Evolutionary conservation across 768 basidiomycete species (phyloP).

Genomic region (Fomitopsis serialis): DNA sequence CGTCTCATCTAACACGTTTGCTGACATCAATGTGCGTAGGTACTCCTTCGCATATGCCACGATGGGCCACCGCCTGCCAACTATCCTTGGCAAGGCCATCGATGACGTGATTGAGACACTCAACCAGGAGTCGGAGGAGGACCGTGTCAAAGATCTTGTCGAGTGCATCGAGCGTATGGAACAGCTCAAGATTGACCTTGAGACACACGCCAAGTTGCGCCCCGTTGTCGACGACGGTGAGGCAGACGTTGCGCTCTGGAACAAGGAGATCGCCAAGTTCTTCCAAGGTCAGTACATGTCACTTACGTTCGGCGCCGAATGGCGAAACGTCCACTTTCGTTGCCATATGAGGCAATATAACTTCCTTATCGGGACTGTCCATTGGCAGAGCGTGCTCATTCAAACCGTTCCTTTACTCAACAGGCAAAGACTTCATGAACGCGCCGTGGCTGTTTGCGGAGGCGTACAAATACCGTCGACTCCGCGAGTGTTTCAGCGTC

Average conservation of each 20-base stretch:
- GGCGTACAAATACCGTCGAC: constrained; percentile 87
- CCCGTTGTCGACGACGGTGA: constrained; percentile 90
- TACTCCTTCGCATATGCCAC: constrained; percentile 88
- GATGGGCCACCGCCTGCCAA: constrained; percentile 93
- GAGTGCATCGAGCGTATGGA: constrained; percentile 89
- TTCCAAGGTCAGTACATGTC: constrained; percentile 61
- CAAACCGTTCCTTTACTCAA: too few relatives aligned
- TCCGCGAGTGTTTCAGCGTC: constrained; percentile 90
- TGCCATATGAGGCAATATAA: not conserved
- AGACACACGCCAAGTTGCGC: constrained; percentile 75
- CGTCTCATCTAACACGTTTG: not conserved
- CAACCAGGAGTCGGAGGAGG: constrained; percentile 81
- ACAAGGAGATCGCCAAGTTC: constrained; percentile 93
- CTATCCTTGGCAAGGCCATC: constrained; percentile 93
- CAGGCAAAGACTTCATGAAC: constrained; percentile 90
- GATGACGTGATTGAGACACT: constrained; percentile 87
- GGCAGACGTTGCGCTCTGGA: constrained; percentile 92
- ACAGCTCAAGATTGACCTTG: constrained; percentile 80
- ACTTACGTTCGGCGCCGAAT: not conserved
- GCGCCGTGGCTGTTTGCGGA: constrained; percentile 97
- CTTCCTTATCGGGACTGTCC: not conserved
- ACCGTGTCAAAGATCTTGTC: constrained; percentile 78
- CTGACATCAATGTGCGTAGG: constrained; percentile 27
- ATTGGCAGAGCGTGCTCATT: not conserved
- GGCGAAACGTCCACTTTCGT: too few relatives aligned